These are phyloP conservation scores for Hammondia hammondi DNA, from an alignment of 169 alveolate species.

Conservation along the genomic window DNA sequence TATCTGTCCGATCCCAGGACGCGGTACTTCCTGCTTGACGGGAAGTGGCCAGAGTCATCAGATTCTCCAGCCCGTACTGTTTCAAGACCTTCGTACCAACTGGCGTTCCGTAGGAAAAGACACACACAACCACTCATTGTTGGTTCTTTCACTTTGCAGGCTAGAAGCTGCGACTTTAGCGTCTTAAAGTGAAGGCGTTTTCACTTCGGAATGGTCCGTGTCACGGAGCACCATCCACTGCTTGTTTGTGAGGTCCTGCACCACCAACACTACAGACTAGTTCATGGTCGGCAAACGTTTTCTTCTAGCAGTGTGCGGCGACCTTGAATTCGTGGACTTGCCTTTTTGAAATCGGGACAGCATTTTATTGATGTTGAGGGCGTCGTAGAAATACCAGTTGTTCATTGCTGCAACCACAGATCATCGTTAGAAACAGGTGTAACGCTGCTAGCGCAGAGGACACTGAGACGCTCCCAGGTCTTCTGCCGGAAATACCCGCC, in stretches of 20 bases:
- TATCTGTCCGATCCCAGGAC: neutral
- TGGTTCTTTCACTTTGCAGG: no score
- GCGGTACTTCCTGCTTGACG: neutral
- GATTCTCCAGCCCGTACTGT: neutral
- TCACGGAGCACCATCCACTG: no score
- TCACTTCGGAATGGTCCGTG: no score
- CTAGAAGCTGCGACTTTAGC: no score
- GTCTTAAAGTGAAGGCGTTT: no score
- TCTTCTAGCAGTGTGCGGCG: no score
- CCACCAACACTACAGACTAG: no score
- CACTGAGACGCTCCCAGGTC: neutral
- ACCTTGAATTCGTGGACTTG: neutral
- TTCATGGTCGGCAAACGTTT: no score
- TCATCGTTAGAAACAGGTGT: neutral
- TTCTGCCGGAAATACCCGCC: neutral
- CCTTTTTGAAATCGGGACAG: neutral
- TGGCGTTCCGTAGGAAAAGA: neutral
- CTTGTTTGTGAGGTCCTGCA: no score
- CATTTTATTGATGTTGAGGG: neutral
- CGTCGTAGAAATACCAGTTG: constrained; percentile 19
- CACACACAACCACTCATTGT: no score
- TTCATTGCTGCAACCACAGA: constrained; percentile 2
- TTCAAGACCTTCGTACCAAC: neutral
- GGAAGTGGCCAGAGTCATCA: neutral
- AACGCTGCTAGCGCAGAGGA: neutral